Conservation (phyloP, 2,329 filamentous ascomycete genomes). For the Aureobasidium mangrovei region DNA sequence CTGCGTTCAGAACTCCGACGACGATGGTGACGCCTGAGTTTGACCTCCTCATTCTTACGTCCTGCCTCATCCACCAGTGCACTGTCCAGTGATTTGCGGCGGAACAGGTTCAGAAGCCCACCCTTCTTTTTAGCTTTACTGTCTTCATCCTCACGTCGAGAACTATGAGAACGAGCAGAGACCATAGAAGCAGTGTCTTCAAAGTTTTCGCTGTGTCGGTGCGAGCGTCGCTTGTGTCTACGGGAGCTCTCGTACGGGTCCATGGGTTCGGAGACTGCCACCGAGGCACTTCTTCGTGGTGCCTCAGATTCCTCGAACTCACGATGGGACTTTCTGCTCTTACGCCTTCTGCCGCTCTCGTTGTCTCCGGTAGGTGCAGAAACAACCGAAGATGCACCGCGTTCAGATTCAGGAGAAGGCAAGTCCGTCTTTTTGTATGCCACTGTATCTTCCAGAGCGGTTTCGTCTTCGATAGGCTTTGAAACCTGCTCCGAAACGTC, state of each 20-base stretch:
- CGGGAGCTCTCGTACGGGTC: slow-evolving; percentile 29
- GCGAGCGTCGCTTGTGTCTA: slow-evolving; percentile 26
- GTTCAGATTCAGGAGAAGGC: slow-evolving; percentile 12
- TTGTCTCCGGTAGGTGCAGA: slow-evolving; percentile 25
- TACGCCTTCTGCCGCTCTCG: slow-evolving; percentile 26
- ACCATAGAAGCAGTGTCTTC: slow-evolving; percentile 35
- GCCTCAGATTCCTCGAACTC: slow-evolving; percentile 23
- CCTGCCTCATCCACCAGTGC: slow-evolving; percentile 27
- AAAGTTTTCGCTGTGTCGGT: slow-evolving; percentile 30
- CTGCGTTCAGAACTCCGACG: slow-evolving; percentile 28
- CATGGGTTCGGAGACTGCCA: slow-evolving; percentile 33
- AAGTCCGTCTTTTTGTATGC: not conserved
- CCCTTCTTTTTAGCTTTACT: slow-evolving; percentile 37
- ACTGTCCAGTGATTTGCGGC: slow-evolving; percentile 35
- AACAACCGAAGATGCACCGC: slow-evolving; percentile 20
- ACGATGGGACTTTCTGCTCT: slow-evolving; percentile 24
- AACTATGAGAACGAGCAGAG: slow-evolving; percentile 27
- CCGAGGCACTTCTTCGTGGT: slow-evolving; percentile 30
- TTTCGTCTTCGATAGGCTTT: not conserved
- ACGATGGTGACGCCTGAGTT: slow-evolving; percentile 34
- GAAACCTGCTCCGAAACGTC: not conserved
- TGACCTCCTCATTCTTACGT: slow-evolving; percentile 33
- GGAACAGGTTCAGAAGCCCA: slow-evolving; percentile 38
- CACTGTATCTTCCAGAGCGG: not conserved
- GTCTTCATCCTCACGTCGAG: slow-evolving; percentile 31